Percentiles rank a stretch among this genome's conserved stretches.
Conservation (phyloP, 129 eudicot genomes). For the Arctium minus region DNA sequence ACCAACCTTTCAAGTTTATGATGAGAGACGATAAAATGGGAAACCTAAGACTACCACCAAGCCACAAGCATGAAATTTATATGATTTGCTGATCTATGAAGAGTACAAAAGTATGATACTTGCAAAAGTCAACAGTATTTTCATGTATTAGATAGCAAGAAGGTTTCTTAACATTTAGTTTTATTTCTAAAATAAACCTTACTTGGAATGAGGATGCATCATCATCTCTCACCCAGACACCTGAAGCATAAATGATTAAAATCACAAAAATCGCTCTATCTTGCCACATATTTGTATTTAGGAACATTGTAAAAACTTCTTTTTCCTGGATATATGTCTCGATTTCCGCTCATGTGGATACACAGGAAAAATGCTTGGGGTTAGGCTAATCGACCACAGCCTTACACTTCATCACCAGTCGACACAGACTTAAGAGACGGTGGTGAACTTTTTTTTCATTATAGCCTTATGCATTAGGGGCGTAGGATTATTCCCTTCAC, state of each 20-base stretch:
- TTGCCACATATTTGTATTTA: neutral
- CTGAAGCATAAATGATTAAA: neutral
- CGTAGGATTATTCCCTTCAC: neutral
- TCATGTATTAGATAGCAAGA: neutral
- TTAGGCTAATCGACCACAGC: neutral
- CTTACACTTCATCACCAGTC: neutral
- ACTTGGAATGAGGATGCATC: neutral
- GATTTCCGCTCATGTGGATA: neutral
- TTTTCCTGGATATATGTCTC: neutral
- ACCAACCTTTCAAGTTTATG: neutral
- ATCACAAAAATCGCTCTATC: neutral
- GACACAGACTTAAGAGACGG: neutral
- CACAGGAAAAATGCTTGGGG: neutral
- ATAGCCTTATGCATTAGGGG: neutral
- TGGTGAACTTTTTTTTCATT: neutral
- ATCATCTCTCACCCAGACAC: neutral
- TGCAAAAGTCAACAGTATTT: neutral
- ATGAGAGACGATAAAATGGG: neutral
- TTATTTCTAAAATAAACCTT: neutral
- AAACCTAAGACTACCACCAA: neutral
- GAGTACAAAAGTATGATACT: neutral
- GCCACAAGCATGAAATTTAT: neutral
- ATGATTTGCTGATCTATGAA: neutral
- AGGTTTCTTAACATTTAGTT: neutral
- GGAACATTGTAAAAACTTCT: neutral